Evolutionary conservation across 768 basidiomycete species (phyloP), one percentile per base, ranked within the genome.

Genomic region (Asterophora lycoperdoides): DNA sequence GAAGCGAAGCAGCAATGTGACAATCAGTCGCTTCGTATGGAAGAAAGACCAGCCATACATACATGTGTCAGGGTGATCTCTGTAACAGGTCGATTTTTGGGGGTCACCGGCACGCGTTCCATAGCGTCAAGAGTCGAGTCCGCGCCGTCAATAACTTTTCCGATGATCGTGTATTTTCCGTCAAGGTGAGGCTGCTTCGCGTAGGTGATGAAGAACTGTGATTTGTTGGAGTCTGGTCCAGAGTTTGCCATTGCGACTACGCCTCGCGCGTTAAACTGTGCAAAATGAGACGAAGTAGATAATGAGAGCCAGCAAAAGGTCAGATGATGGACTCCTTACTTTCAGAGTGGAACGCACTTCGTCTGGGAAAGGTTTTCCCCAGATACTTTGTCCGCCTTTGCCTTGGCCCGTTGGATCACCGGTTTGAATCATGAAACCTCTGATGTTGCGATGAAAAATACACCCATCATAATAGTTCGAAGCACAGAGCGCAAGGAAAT

Each of bases 241-340:
- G 90, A 86, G 68, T 98, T 99, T 47, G 96, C 96, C 94, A 98
- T 98, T 23, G 96, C 96, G 13, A 98, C 85, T 56, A 97, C 78
- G 14, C 96, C 96, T 52, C 96, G 83, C 44, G 83, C 74, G 66
- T 97, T 97, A 73, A 99, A 98, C 95, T 98, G 62, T 19, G 19
- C 34, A 13, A 44, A 36, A 58, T 57, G 56, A 64, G 56, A 64
- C 58, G 54, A 58, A 33, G 45, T 48, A 44, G 46, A 26, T 38
- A 41, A 37, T 34, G 38, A 53, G 30, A 40, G 54, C 54, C 49
- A 51, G 35, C 35, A 32, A 33, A 41, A 45, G 39, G 41, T 15
- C 23, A 23, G 54, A 37, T 46, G 28, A 47, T n/a, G 33, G 28
- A 7, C 1, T 30, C 26, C 61, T 61, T 48, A 93, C 94, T 77